Conservation (phyloP, 2,329 filamentous ascomycete species). For the Celoporthe dispersa region DNA sequence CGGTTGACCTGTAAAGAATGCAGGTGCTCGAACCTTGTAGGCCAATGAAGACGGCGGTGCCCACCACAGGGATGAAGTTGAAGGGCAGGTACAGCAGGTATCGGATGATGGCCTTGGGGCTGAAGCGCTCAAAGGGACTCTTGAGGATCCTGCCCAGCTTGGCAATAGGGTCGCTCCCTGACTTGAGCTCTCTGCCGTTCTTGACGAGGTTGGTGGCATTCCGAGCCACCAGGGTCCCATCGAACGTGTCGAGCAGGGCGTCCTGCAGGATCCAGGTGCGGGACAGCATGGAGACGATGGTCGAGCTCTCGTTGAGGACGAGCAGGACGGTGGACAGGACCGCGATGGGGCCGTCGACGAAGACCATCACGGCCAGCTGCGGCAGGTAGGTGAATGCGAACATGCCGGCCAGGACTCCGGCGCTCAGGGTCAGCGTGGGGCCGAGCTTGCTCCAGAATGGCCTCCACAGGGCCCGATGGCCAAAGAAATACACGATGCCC, state of each 20-base stretch:
- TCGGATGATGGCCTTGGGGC: conserved; percentile 68
- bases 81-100: conserved; percentile 87
- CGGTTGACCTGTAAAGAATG: background rate
- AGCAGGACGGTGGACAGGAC: conserved; percentile 74
- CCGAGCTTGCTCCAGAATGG: conserved; percentile 59
- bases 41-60: conserved; percentile 78
- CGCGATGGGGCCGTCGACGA: conserved; percentile 83
- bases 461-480: conserved; percentile 61
- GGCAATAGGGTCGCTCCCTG: conserved; percentile 59
- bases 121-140: conserved; percentile 60
- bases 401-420: conserved; percentile 76
- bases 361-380: conserved; percentile 79
- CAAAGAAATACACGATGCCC: conserved; percentile 64
- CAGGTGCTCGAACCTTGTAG: conserved; percentile 62
- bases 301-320: conserved; percentile 65
- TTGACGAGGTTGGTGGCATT: conserved; percentile 66
- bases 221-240: conserved; percentile 66
- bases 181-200: conserved; percentile 74
- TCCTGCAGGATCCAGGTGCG: conserved; percentile 80
- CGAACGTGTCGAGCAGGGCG: conserved; percentile 85
- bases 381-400: conserved; percentile 87
- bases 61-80: conserved; percentile 90
- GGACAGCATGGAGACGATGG: conserved; percentile 60
- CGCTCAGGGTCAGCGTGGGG: conserved; percentile 70
- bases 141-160: conserved; percentile 63